Evolutionary conservation across 345 rosid genomes (phyloP), one percentile per base, ranked within the genome.

Genomic region (Brassica incana): DNA sequence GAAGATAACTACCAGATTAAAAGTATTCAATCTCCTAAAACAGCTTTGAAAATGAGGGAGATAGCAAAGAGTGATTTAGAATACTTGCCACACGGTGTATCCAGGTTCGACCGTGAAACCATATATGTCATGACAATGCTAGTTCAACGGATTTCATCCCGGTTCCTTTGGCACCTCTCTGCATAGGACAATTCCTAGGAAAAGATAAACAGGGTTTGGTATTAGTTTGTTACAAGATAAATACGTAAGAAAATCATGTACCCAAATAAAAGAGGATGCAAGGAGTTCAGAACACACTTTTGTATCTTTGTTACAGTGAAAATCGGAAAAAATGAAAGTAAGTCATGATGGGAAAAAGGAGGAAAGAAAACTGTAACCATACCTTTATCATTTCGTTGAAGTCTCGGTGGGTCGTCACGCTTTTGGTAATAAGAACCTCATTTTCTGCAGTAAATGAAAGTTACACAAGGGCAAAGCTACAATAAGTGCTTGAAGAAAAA

Each of bases 131-230:
- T n/a, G n/a, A n/a, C 73, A 92, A 90, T 40, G 97, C 99, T 32
- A 92, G 88, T 83, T 95, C 99, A 48, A 95, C 78, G 62, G 99
- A 89, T 83, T 95, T 95, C 97, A 95, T 90, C 77, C 97, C 98
- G 4, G 99, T 95, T 87, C 99, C 99, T 87, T 95, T 95, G 69
- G 99, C 99, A 71, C 97, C 98, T 88, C 94, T 89, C 33, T 98
- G 91, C 4, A 30, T 69, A 92, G 85, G 54, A 92, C 97, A 71
- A 92, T 91, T 80, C 99, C 98, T 89, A 90, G 97, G 88, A 95
- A 92, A 74, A 92, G 99, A 87, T 92, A 95, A 78, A 95, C 95
- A 84, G 97, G 99, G 86, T 95, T 95, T 52, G 95, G 90, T 83
- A 95, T 91, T 25, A 65, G 78, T 85, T 97, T 95, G 97, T 81